Conservation (phyloP, 352 stramenopile genomes). For the Phytophthora pseudosyringae region DNA sequence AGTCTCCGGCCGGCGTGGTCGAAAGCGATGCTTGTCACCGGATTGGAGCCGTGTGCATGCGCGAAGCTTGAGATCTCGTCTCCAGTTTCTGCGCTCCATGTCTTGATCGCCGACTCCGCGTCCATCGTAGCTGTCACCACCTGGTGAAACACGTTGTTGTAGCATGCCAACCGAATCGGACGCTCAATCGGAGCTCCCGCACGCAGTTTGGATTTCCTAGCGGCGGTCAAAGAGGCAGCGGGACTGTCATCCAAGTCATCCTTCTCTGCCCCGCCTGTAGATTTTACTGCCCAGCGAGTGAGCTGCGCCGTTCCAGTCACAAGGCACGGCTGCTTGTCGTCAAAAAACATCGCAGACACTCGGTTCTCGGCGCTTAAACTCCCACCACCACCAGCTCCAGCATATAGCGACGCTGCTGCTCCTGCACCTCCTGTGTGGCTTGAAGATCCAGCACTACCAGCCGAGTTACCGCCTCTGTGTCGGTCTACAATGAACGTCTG, state of each 20-base stretch:
- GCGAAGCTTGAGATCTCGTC: conserved; percentile 85
- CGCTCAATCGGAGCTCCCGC: conserved; percentile 16
- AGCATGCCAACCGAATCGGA: conserved; percentile 64
- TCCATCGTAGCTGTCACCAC: conserved; percentile 83
- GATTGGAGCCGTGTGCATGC: conserved; percentile 67
- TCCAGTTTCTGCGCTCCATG: conserved; percentile 86
- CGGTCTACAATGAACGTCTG: conserved; percentile 78
- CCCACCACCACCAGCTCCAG: conserved; percentile 41
- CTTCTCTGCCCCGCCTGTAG: conserved; percentile 38
- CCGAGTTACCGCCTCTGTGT: conserved; percentile 21
- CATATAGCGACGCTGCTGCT: conserved; percentile 28
- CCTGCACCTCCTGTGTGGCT: conserved; percentile 5
- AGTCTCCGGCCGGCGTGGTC: conserved; percentile 79
- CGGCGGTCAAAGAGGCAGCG: neutral
- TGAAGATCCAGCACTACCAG: conserved; percentile 4
- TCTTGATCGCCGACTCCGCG: conserved; percentile 78
- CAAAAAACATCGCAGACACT: conserved; percentile 72
- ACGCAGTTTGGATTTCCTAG: conserved; percentile 19
- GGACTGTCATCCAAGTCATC: conserved; percentile 48
- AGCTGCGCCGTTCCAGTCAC: conserved; percentile 76
- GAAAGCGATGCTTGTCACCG: conserved; percentile 85
- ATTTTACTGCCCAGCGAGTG: conserved; percentile 72
- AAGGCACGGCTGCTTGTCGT: conserved; percentile 67
- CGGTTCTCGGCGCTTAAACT: conserved; percentile 57
- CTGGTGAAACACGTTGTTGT: conserved; percentile 88